Percentiles rank a stretch among this genome's conserved stretches.
These are phyloP conservation scores for Apophysomyces elegans DNA, from an alignment of 371 early-diverging fungal genomes.

Conservation along the genomic window DNA sequence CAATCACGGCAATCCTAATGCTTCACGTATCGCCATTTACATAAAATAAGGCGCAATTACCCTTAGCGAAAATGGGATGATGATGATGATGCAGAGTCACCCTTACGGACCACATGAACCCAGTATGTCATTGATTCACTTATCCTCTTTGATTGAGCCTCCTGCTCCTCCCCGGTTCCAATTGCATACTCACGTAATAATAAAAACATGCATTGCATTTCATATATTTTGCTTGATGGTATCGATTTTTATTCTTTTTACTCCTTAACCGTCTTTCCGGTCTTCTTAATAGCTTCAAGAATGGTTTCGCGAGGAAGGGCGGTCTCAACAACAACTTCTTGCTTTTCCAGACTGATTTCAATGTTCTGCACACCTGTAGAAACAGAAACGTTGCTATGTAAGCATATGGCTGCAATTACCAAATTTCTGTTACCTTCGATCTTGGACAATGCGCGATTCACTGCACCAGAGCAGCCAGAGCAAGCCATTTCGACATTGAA, in stretches of 20 bases:
- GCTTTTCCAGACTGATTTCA: conserved; percentile 72
- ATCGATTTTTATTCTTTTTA: conserved; percentile 34
- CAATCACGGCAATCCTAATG: too few relatives aligned
- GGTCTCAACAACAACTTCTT: conserved; percentile 66
- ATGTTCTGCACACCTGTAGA: conserved; percentile 55
- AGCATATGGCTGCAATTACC: neutral
- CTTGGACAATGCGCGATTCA: conserved; percentile 70
- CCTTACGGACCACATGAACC: too few relatives aligned
- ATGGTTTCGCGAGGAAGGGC: conserved; percentile 60
- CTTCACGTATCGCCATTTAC: too few relatives aligned
- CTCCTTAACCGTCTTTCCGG: conserved; percentile 73
- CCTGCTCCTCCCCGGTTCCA: too few relatives aligned
- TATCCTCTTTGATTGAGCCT: too few relatives aligned
- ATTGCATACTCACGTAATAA: too few relatives aligned
- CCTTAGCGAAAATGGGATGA: too few relatives aligned
- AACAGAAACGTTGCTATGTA: neutral
- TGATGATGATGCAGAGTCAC: too few relatives aligned
- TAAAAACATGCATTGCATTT: too few relatives aligned
- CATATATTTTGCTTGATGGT: too few relatives aligned
- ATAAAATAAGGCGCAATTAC: too few relatives aligned
- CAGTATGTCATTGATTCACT: too few relatives aligned
- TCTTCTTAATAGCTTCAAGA: conserved; percentile 73
- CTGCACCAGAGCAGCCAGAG: conserved; percentile 82
- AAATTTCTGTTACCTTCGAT: conserved; percentile 48
- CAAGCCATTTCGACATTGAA: conserved; percentile 87